Conservation (phyloP, 495 filamentous ascomycete species). For the Penicillium flavigenum region DNA sequence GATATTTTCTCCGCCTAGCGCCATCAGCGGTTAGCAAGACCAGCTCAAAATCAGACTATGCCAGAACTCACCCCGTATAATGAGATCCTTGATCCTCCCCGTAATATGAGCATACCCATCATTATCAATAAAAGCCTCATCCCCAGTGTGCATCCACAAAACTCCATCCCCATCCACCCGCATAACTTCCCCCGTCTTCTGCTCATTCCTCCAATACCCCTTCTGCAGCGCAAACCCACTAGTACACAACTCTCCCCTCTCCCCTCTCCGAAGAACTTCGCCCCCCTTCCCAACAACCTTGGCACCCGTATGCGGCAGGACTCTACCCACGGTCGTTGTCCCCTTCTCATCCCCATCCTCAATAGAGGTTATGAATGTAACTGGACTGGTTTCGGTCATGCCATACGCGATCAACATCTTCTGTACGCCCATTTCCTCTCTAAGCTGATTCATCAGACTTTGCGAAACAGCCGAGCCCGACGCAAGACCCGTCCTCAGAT, state of each 20-base stretch:
- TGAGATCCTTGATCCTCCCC: conserved; percentile 64
- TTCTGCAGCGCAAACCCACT: conserved; percentile 77
- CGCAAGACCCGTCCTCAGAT: conserved; percentile 22
- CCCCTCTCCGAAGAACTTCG: conserved; percentile 48
- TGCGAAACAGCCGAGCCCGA: conserved; percentile 22
- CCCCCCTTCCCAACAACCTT: conserved; percentile 68
- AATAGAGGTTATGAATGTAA: conserved; percentile 18
- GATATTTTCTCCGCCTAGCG: conserved; percentile 31
- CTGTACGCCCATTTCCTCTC: conserved; percentile 19
- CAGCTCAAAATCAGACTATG: too few relatives aligned
- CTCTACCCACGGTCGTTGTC: conserved; percentile 54
- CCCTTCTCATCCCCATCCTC: conserved; percentile 17
- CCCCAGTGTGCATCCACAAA: conserved; percentile 31
- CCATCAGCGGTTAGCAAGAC: conserved; percentile 4
- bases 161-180: conserved; percentile 28
- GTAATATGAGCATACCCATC: conserved; percentile 37
- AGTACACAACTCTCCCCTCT: conserved; percentile 72
- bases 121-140: conserved; percentile 23
- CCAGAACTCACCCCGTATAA: conserved; percentile 48
- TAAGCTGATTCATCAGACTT: conserved; percentile 19
- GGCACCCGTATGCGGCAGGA: conserved; percentile 69
- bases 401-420: conserved; percentile 29
- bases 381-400: conserved; percentile 26
- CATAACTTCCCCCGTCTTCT: conserved; percentile 65
- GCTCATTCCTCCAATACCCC: conserved; percentile 73